Percentiles rank a stretch among this genome's conserved stretches.
Evolutionary conservation across 805 yeast genomes (phyloP).

Genomic region (Candida palmyrensis): DNA sequence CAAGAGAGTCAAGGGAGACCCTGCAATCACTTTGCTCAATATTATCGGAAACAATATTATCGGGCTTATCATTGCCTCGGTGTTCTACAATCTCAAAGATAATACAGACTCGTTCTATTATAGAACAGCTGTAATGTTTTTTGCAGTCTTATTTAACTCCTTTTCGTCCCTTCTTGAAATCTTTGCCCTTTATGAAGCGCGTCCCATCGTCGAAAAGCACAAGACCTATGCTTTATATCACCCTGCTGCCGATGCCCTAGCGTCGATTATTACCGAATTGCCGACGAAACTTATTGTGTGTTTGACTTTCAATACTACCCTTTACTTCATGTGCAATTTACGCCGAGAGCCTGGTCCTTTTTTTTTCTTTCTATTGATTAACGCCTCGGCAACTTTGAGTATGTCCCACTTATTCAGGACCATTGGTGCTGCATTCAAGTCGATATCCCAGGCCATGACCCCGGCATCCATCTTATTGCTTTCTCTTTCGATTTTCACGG

Average conservation of each 20-base stretch:
- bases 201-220: constrained; percentile 57
- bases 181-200: constrained; percentile 47
- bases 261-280: constrained; percentile 54
- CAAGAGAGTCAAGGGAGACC: constrained; percentile 47
- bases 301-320: constrained; percentile 43
- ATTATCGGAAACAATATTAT: constrained; percentile 43
- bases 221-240: constrained; percentile 52
- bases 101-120: constrained; percentile 45
- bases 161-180: constrained; percentile 58
- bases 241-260: constrained; percentile 61
- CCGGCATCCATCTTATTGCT: constrained; percentile 50
- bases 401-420: constrained; percentile 56
- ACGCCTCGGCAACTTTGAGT: constrained; percentile 37
- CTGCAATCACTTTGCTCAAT: constrained; percentile 39
- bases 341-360: constrained; percentile 49
- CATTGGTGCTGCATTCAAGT: constrained; percentile 43
- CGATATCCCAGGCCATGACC: constrained; percentile 52
- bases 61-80: constrained; percentile 53
- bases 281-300: constrained; percentile 45
- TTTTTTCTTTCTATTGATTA: constrained; percentile 47
- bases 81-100: constrained; percentile 47
- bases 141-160: constrained; percentile 59
- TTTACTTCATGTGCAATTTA: constrained; percentile 51
- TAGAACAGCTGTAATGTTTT: constrained; percentile 64
- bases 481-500: constrained; percentile 47